Base-by-base conservation (phyloP, 148 eudicot species). In the Fagopyrum tataricum region DNA sequence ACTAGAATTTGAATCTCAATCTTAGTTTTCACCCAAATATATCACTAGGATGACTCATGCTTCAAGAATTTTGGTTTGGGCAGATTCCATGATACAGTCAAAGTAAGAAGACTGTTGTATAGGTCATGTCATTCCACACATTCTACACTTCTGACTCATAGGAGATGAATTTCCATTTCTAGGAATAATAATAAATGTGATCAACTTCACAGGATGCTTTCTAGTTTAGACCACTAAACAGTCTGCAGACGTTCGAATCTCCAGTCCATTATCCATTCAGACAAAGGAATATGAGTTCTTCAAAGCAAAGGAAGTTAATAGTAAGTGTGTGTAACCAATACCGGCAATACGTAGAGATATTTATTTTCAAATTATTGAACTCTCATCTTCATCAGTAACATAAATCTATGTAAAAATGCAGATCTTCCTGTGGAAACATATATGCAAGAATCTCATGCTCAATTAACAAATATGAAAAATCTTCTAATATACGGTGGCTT, bases 401-500 rank as follows among this genome's bases (percentile, higher is more conserved):
- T 55, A 55, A 55, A 20, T 55, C 62, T 21, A 20, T 26, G 21
- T 55, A 26, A 20, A 55, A 55, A 55, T 55, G 20, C 31, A 55
- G 62, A 55, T 55, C 20, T 4, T 11, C 21, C 56, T 17, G 6
- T 15, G 17, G 56, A 52, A 52, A 21, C 6, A 13, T 52, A 52
- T 52, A 17, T 52, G 56, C 56, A 52, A 52, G 56, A 52, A 17
- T 52, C 56, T 52, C 56, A 52, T 52, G 56, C 56, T n/a, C 56
- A 52, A n/a, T 52, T 12, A 48, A 48, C 18, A 12, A 48, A 15
- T 48, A 48, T 12, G 17, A 52, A 20, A 52, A 52, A 52, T 18
- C 23, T 53, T 53, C 37, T 58, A 58, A 58, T 58, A 0, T 52
- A n/a, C 17, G 23, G 8, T 12, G 58, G 21, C 37, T 58, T 58